Conservation (phyloP, 1,284 basidiomycete species). For the Leccinum angustisporum region DNA sequence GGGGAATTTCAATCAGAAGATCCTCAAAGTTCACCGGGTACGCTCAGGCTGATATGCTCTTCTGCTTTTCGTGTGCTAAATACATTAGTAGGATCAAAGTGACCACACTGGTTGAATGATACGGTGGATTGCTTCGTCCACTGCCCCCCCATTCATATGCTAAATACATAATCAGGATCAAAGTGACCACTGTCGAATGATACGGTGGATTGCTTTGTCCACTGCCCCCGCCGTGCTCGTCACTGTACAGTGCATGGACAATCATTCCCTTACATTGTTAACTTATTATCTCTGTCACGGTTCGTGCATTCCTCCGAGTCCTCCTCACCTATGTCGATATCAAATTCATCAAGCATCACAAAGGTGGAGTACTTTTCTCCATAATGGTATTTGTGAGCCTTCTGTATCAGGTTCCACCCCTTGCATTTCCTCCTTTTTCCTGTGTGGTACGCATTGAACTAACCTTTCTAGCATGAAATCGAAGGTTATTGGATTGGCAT, state of each 20-base stretch:
- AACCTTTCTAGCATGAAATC: slow-evolving; percentile 29
- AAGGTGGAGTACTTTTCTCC: slow-evolving; percentile 34
- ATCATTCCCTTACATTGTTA: slow-evolving; percentile 20
- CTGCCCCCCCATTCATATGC: too few species aligned
- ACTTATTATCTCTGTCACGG: slow-evolving; percentile 33
- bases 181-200: too few species aligned
- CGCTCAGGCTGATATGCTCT: slow-evolving; percentile 13
- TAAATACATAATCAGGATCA: too few species aligned
- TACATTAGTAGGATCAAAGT: slow-evolving; percentile 34
- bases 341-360: slow-evolving; percentile 15
- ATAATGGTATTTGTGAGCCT: slow-evolving; percentile 1
- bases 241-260: slow-evolving; percentile 4
- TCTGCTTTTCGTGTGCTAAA: slow-evolving; percentile 2
- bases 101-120: slow-evolving; percentile 31
- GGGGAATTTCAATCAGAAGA: slow-evolving; percentile 34
- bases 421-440: slow-evolving; percentile 2
- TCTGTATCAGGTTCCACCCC: slow-evolving; percentile 1
- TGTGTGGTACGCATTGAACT: slow-evolving; percentile 20
- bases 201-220: neutral
- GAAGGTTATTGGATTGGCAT: neutral
- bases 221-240: neutral
- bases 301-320: slow-evolving; percentile 10
- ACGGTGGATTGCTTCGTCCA: too few species aligned
- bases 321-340: slow-evolving; percentile 4
- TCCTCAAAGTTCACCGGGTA: slow-evolving; percentile 48